These are phyloP conservation scores for Hymenoscyphus scutula DNA, from an alignment of 2,329 filamentous ascomycete genomes.

Conservation along the genomic window DNA sequence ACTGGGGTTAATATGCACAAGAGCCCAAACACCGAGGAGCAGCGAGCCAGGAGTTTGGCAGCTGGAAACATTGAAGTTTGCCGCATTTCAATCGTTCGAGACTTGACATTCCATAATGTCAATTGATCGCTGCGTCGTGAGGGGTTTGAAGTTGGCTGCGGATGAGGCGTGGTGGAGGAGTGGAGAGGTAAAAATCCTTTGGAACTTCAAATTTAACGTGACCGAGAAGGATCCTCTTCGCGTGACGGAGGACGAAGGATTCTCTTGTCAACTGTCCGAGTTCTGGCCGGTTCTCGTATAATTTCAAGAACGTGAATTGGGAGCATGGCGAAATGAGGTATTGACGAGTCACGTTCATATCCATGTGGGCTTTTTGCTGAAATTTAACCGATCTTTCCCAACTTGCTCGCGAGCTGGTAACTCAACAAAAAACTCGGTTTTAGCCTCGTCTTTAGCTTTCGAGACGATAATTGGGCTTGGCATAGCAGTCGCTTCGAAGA, in stretches of 20 bases:
- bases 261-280: background rate
- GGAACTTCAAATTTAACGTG: background rate
- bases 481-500: constrained; percentile 8
- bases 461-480: constrained; percentile 7
- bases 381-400: constrained; percentile 3
- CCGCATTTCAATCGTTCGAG: background rate
- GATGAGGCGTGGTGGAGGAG: background rate
- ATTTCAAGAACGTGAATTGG: background rate
- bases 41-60: background rate
- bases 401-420: constrained; percentile 11
- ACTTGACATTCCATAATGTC: background rate
- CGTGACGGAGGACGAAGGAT: background rate
- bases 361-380: constrained; percentile 12
- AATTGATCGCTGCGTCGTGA: background rate
- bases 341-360: constrained; percentile 2
- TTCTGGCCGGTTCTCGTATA: background rate
- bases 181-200: background rate
- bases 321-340: background rate
- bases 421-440: background rate
- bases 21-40: background rate
- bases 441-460: background rate
- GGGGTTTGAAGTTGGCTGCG: background rate
- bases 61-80: background rate
- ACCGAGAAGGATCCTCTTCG: background rate
- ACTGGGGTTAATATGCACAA: background rate